Evolutionary conservation across 2,329 filamentous ascomycete genomes (phyloP), one percentile per base, ranked within the genome.

Genomic region (Ophiocordyceps camponoti-saundersi): DNA sequence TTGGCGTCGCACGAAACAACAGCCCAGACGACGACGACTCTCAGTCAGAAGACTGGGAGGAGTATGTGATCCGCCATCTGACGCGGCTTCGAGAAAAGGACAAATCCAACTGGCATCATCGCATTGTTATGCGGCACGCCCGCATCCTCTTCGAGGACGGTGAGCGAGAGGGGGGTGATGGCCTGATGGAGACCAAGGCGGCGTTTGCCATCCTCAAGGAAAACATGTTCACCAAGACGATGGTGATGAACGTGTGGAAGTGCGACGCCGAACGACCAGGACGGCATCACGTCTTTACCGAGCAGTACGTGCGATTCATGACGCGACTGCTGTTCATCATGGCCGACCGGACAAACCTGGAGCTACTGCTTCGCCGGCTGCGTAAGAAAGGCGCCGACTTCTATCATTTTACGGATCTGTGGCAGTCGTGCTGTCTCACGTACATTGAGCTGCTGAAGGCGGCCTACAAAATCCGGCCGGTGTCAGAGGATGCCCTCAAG

Each of bases 81-180:
- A 64, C 64, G 8, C 68, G 68, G 46, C 58, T 79, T 11, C 70
- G 71, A 13, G 75, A 79, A 44, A 87, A 87, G 50, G 89, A 95
- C 63, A 93, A 94, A 67, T 84, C 85, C 1, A 90, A 92, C 56
- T 95, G 89, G 89, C 89, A 95, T 58, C 89, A 95, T 60, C 82
- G 89, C 20, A 88, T 95, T 65, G 85, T 87, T 46, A 80, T 82
- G 57, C 79, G 88, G 22, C 80, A 85, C 56, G 71, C 76, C 2
- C 66, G 65, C 32, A 73, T 80, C 20, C 55, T 79, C 8, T 77
- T 74, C 46, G 66, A 69, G 46, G 66, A 71, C 36, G 29, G 60
- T 63, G 36, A 59, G 62, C 42, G 42, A 52, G 50, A 53, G 61
- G 75, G 51, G 44, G 67, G 70, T 46, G 62, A 71, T n/a, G 69